A percentile compares a stretch with the other conserved stretches of the same genome.
phyloP scores from a whole-genome alignment of 768 basidiomycete genomes.

The Trametes gibbosa region DNA sequence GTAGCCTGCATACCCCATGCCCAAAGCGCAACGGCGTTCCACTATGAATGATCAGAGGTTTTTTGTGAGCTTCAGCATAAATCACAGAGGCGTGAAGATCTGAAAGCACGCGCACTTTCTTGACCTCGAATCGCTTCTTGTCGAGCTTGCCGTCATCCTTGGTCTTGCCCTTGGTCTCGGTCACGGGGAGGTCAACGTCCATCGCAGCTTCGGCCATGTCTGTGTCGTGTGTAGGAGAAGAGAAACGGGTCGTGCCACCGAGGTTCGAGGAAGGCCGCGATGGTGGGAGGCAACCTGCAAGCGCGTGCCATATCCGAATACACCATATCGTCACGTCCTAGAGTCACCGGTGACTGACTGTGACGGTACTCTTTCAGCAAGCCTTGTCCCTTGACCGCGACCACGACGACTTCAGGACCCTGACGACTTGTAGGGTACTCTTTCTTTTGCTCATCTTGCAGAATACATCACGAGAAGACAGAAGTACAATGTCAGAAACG shows the following conservation, averaged over 20 bases:
- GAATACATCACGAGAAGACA: background rate
- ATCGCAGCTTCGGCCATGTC: conserved; percentile 51
- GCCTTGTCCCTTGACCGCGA: conserved; percentile 20
- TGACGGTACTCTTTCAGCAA: conserved; percentile 4
- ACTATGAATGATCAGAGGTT: conserved; percentile 48
- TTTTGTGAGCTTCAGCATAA: background rate
- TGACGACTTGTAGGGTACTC: no score
- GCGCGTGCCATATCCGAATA: background rate
- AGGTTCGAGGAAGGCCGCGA: conserved; percentile 3
- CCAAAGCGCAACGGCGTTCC: conserved; percentile 99
- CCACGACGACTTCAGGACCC: background rate
- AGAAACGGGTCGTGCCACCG: background rate
- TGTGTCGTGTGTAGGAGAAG: conserved; percentile 3
- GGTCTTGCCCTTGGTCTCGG: conserved; percentile 32
- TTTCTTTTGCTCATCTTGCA: background rate
- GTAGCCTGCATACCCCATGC: conserved; percentile 76
- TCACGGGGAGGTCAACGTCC: conserved; percentile 65
- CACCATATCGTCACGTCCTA: conserved; percentile 1
- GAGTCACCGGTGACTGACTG: conserved; percentile 4
- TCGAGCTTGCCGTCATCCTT: conserved; percentile 60
- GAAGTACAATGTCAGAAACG: conserved; percentile 20
- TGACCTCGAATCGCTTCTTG: conserved; percentile 94
- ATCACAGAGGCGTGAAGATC: background rate
- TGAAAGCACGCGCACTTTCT: conserved; percentile 74
- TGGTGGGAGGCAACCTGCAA: conserved; percentile 17